Base-by-base conservation (phyloP, 2,329 filamentous ascomycete species). In the Xylaria multiplex region DNA sequence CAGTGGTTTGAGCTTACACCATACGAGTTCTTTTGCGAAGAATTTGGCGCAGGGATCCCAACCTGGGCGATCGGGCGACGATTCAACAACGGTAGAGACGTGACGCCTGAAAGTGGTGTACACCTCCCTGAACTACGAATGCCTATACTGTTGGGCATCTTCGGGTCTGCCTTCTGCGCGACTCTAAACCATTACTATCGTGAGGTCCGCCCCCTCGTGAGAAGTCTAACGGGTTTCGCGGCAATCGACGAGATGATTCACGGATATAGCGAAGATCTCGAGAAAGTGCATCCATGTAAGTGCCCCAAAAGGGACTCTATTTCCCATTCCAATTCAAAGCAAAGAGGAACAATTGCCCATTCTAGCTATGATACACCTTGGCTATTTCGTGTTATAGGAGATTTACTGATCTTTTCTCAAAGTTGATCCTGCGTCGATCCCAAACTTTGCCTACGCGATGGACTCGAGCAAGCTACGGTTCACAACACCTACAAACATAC, bases 1-100 rank as follows among this genome's bases (percentile, higher is more conserved):
- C 95, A 99, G 74, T 98, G 96, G 95, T 97, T 96, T 72, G 96
- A 99, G 75, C 91, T 95, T 73, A 96, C 93, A 0, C 95, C 95
- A 0, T 97, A 96, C 75, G 95, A 98, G 77, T 91, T 97, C 76
- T 97, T 96, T 78, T 97, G 93, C 72, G 95, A 98, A 78, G 95
- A 97, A 75, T 90, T 97, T 57, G 86, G 86, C 27, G 93, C 95
- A 2, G 95, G 96, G 2, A 97, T 99, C 67, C 96, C 96, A 0
- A 97, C 93, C 0, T 99, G 95, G 93, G 92, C 93, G 6, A 82
- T 98, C 65, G 96, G 96, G 2, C 87, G 96, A 52, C 89, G 86
- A 64, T 99, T 97, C 78, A 82, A 91, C 40, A 84, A 87, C 45
- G 96, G 96, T 19, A 78, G 81, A 48, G 91, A 91, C 66, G 79